Percentiles rank a stretch among this genome's conserved stretches.
Conservation (phyloP, 1,139 yeast genomes). For the Wickerhamomyces sp. region DNA sequence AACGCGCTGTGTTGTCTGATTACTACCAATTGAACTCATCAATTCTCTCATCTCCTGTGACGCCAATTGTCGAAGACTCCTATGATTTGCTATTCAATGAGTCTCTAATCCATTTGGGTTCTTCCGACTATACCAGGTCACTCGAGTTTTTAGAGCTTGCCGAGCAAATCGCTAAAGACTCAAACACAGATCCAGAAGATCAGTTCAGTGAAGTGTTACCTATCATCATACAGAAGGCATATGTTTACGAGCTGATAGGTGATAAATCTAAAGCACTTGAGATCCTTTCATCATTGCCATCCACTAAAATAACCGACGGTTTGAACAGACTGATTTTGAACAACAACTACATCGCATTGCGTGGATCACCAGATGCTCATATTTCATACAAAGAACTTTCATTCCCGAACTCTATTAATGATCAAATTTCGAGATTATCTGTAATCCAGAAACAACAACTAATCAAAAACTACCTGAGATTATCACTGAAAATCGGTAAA, state of each 20-base stretch:
- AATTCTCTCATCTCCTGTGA: slow-evolving; percentile 2
- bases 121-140: slow-evolving; percentile 32
- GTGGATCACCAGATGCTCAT: slow-evolving; percentile 22
- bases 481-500: slow-evolving; percentile 16
- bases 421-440: slow-evolving; percentile 18
- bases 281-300: slow-evolving; percentile 31
- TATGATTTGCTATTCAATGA: slow-evolving; percentile 66
- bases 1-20: slow-evolving; percentile 62
- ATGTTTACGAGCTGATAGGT: slow-evolving; percentile 48
- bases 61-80: slow-evolving; percentile 26
- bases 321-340: slow-evolving; percentile 25
- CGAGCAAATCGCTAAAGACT: slow-evolving; percentile 34
- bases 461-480: slow-evolving; percentile 17
- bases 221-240: slow-evolving; percentile 66
- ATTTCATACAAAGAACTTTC: slow-evolving; percentile 29
- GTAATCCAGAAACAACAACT: slow-evolving; percentile 13
- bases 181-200: slow-evolving; percentile 24
- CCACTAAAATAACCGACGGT: slow-evolving; percentile 21
- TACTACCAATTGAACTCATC: slow-evolving; percentile 15
- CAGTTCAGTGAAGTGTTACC: slow-evolving; percentile 50
- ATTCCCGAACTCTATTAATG: slow-evolving; percentile 18
- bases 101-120: slow-evolving; percentile 43
- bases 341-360: slow-evolving; percentile 26
- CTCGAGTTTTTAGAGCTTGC: slow-evolving; percentile 38
- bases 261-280: slow-evolving; percentile 37